Conservation (phyloP, 2,329 filamentous ascomycete genomes). For the Pseudogymnoascus pannorum region DNA sequence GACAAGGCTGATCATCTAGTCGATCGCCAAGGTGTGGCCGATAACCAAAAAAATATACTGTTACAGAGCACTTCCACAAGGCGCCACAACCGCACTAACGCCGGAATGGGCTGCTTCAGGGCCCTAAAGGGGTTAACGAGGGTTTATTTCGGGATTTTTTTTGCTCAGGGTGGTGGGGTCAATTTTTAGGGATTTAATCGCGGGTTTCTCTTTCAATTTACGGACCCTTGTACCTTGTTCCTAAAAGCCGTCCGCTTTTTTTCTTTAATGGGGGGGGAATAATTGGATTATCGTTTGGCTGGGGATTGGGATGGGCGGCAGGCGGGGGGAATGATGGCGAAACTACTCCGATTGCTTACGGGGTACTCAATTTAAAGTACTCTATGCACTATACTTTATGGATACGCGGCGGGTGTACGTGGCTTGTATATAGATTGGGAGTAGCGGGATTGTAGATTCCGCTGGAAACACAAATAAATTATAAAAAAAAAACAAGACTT, state of each 20-base stretch:
- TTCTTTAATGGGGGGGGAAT: background rate
- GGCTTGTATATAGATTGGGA: background rate
- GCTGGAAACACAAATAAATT: too few relatives aligned
- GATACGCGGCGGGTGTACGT: background rate
- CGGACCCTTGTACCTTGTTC: background rate
- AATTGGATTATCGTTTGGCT: too few relatives aligned
- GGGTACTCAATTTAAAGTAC: too few relatives aligned
- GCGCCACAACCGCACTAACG: background rate
- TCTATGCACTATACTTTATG: too few relatives aligned
- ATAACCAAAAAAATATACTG: too few relatives aligned
- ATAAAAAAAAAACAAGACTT: background rate
- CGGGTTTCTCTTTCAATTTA: background rate
- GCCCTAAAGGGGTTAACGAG: background rate
- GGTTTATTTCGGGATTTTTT: background rate
- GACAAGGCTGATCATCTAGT: background rate
- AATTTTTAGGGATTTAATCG: background rate
- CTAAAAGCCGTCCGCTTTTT: too few relatives aligned
- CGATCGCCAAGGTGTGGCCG: background rate
- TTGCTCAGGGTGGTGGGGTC: too few relatives aligned
- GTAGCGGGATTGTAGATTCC: background rate
- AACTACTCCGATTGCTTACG: background rate
- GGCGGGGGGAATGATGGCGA: too few relatives aligned
- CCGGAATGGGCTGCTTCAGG: background rate
- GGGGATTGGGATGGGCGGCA: too few relatives aligned
- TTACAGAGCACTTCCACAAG: too few relatives aligned